These are phyloP conservation scores for Yamadazyma jaroonii DNA, from an alignment of 1,139 yeast species.

Conservation along the genomic window DNA sequence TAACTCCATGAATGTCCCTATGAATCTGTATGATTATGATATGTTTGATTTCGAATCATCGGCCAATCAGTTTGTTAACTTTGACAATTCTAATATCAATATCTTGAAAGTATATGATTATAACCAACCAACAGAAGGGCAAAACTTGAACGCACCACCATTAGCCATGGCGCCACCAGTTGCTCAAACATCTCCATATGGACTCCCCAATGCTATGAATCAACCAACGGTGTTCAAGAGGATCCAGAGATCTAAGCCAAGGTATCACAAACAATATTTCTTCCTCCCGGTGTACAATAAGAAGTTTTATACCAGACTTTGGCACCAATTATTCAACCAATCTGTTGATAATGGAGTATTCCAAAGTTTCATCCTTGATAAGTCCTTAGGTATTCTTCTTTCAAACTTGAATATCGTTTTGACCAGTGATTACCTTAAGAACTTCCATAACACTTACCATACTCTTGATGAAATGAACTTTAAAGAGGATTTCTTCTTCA, in stretches of 20 bases:
- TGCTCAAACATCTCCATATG: too few species aligned
- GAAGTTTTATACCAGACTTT: constrained; percentile 20
- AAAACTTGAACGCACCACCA: too few species aligned
- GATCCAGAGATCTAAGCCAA: background rate
- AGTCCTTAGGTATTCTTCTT: constrained; percentile 33
- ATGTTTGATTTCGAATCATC: constrained; percentile 12
- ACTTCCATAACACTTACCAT: constrained; percentile 15
- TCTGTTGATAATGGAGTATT: constrained; percentile 16
- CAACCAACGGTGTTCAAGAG: constrained; percentile 7
- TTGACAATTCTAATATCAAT: constrained; percentile 10
- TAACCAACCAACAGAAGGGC: too few species aligned
- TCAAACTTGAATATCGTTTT: constrained; percentile 21
- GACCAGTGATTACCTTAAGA: constrained; percentile 16
- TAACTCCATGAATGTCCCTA: too few species aligned
- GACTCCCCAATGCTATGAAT: constrained; percentile 15
- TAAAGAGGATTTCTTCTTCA: constrained; percentile 23
- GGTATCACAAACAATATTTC: constrained; percentile 5
- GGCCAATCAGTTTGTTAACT: constrained; percentile 11
- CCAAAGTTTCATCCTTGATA: constrained; percentile 36
- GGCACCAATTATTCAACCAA: constrained; percentile 17
- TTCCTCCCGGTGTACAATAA: constrained; percentile 29
- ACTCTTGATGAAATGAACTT: constrained; percentile 11
- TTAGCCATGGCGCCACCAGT: background rate
- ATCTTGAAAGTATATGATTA: constrained; percentile 3
- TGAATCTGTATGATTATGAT: constrained; percentile 4